Evolutionary conservation across 345 rosid genomes (phyloP), one percentile per base, ranked within the genome.

Genomic region (Eucalyptus albens): DNA sequence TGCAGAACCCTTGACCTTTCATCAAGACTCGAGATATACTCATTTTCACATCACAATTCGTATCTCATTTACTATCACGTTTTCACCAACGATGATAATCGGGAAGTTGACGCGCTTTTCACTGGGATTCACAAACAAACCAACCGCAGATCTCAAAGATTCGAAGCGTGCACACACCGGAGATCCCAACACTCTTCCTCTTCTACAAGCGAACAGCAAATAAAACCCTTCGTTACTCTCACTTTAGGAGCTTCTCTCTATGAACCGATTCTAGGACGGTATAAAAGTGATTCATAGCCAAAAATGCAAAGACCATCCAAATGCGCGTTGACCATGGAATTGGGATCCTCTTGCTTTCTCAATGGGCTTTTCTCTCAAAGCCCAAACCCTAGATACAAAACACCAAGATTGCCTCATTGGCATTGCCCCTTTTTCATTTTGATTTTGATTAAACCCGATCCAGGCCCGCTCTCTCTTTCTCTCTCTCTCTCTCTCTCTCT

Each of bases 131-230:
- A 22, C 29, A 56, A 56, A 56, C 6, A 56, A 56, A 56, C 1
- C 0, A 56, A 24, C 0, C 0, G 1, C 12, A 56, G 3, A 56
- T 24, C 62, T 24, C 62, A 24, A 24, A 11, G 14, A 56, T 56
- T 10, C 2, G 0, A 0, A 56, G 29, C 6, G 0, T 13, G 2
- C 29, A 0, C 6, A 10, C 27, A 3, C 29, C 2, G 5, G 24
- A 53, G 59, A 53, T 19, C 59, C 24, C 59, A 8, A 53, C 59
- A 19, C 26, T 11, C 59, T 53, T 53, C 59, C 26, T 53, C 59
- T 53, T 53, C 62, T 22, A 22, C 29, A 56, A 56, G 62, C 62
- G 6, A 56, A 56, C 62, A 24, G 26, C 62, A 4, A 56, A 56
- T 24, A 4, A 56, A 56, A 56, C 62, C 29, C 62, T 56, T 56